A percentile compares a stretch with the other conserved stretches of the same genome.
Evolutionary conservation across 2,329 filamentous ascomycete species (phyloP).

Genomic region (Nakataea oryzae): DNA sequence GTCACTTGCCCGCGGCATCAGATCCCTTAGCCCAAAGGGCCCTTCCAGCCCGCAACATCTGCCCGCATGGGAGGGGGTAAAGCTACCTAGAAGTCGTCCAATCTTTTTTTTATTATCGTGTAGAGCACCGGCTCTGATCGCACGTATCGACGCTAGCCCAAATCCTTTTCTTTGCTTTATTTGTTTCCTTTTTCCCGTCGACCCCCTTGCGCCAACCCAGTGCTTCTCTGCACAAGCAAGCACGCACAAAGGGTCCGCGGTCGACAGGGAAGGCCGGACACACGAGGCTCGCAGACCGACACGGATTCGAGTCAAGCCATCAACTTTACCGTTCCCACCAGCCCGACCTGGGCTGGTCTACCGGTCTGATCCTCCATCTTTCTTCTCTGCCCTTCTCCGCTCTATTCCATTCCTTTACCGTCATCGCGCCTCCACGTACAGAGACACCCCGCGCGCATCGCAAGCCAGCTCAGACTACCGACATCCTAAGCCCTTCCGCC

Average conservation of each 20-base stretch:
- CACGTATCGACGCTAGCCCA: background rate
- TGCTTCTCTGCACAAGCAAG: background rate
- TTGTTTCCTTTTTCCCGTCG: background rate
- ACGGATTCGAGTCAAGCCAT: background rate
- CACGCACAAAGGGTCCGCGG: background rate
- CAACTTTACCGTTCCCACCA: background rate
- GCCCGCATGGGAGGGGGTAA: background rate
- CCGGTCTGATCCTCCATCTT: background rate
- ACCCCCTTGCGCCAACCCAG: background rate
- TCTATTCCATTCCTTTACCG: background rate
- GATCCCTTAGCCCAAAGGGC: background rate
- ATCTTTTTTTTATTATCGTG: background rate
- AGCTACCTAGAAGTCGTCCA: background rate
- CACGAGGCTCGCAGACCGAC: background rate
- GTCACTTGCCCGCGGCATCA: background rate
- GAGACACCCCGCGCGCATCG: background rate
- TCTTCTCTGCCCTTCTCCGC: background rate
- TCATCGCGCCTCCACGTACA: background rate
- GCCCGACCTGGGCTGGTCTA: background rate
- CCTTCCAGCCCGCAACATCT: background rate
- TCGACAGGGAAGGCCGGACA: background rate
- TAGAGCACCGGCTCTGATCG: background rate
- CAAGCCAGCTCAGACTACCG: background rate
- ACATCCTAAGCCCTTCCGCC: background rate
- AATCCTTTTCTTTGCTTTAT: background rate